Base-by-base conservation (phyloP, 345 rosid genomes). In the sweet orange (Citrus sinensis) region DNA sequence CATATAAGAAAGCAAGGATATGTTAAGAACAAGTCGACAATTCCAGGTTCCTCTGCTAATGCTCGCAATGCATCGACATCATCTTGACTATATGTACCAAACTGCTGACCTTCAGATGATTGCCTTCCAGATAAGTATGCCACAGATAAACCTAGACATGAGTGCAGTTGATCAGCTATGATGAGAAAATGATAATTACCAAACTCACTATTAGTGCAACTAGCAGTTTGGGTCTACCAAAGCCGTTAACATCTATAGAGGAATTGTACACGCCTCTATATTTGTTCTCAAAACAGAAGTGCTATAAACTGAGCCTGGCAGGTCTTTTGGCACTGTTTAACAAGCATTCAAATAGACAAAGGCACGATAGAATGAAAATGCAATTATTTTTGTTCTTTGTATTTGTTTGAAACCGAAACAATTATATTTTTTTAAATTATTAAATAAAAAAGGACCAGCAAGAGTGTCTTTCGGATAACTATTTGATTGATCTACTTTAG, bases 21-120 rank as follows among this genome's bases (percentile, higher is more conserved):
- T 95, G 93, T 88, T 61, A 95, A 80, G 81, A 93, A 93, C 72
- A 95, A 76, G 86, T 93, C 97, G 29, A 91, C 85, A 9, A 92
- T 83, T 80, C 95, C 97, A 73, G 94, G 83, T 74, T 95, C 98
- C 81, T 93, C 99, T 7, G 95, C 95, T 73, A 95, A 87, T 68
- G 99, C 99, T 79, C 98, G 94, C 85, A 95, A 82, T 2, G 93
- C 89, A 82, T 92, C 99, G 71, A 91, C 92, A 85, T 95, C 98
- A 77, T 90, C 95, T 85, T 93, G 89, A 82, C 87, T 85, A 22
- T 95, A 95, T 29, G 86, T 85, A 71, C 99, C 99, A 77, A 90
- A 89, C 70, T 82, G 91, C 67, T 87, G 97, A 58, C 80, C 85
- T 6, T 78, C 90, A 25, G 79, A 80, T 32, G 85, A 87, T 77